Conservation (phyloP, 768 basidiomycete species). For the Albatrellus ellisii region DNA sequence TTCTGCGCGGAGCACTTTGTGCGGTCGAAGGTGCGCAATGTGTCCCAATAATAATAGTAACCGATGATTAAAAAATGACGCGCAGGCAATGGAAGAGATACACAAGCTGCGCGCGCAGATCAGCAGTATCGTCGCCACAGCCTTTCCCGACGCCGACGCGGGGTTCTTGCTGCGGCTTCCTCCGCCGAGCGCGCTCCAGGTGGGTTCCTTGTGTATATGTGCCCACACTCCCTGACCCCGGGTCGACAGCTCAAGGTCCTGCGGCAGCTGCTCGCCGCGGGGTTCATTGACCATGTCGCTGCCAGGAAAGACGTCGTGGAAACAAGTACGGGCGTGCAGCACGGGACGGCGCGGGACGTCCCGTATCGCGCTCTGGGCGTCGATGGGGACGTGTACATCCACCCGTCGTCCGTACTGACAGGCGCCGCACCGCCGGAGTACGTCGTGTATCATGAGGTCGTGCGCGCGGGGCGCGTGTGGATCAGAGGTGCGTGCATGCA, state of each 20-base stretch:
- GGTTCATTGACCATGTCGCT: conserved; percentile 93
- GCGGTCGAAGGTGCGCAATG: conserved; percentile 55
- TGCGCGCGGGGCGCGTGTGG: conserved; percentile 62
- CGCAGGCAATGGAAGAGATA: conserved; percentile 95
- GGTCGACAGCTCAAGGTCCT: conserved; percentile 67
- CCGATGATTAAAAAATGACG: conserved; percentile 1
- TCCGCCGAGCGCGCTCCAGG: conserved; percentile 75
- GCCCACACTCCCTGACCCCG: conserved; percentile 1
- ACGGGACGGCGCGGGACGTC: conserved; percentile 63
- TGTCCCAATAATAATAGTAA: too few relatives aligned
- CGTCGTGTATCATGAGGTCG: conserved; percentile 71
- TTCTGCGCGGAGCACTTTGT: conserved; percentile 92
- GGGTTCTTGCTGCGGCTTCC: conserved; percentile 50
- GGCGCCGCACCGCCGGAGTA: conserved; percentile 70
- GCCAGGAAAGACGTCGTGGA: conserved; percentile 75
- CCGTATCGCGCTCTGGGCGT: conserved; percentile 75
- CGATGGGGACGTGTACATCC: conserved; percentile 81
- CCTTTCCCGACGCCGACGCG: conserved; percentile 52
- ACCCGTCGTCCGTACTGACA: conserved; percentile 76
- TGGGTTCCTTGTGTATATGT: conserved; percentile 17
- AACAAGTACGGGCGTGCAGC: conserved; percentile 48
- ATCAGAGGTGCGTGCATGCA: conserved; percentile 49
- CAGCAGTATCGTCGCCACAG: conserved; percentile 67
- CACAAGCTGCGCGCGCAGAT: conserved; percentile 91
- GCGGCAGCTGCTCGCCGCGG: conserved; percentile 76